Evolutionary conservation across 75 land plant genomes (phyloP), one percentile per base, ranked within the genome.

Genomic region (Adiantum capillusveneris): DNA sequence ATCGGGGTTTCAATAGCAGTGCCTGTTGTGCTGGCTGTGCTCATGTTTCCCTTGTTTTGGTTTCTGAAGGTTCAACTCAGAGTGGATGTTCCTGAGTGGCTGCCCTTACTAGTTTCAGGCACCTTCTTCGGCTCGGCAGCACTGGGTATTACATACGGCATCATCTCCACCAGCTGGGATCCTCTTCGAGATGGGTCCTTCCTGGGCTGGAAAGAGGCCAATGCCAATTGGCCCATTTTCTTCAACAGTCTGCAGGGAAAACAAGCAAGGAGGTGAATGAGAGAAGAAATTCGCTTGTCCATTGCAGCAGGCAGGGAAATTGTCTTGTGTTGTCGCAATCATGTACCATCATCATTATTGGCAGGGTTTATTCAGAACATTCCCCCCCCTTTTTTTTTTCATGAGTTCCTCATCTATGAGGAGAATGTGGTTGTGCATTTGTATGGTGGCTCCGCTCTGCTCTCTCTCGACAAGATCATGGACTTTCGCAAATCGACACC

Each of bases 181-280:
- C 77, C 82, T 0, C 57, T 68, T 30, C 69, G 71, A 28, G 75
- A 81, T 26, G 96, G 92, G 1, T 81, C 85, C 1, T 7, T 87
- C 24, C 73, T 84, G 14, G 96, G 96, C 0, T 74, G 83, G 81
- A 83, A 84, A 41, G 78, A 90, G 61, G 69, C 65, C 12, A 63
- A 78, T 65, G 63, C 70, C 66, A 88, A 92, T 60, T 88, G 97
- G 97, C 84, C 76, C 57, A 81, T 77, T 44, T 71, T 92, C 83
- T 86, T 86, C 74, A 79, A 50, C 57, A 54, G 27, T 17, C 49
- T 6, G 26, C 18, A 9, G 67, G 59, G 34, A 58, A 71, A 46
- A 36, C 34, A 39, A 82, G 84, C 22, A 75, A 65, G 0, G 63
- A 66, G 16, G 59, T 59, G 30, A 51, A 34, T 14, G 18, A 17